A percentile compares a stretch with the other conserved stretches of the same genome.
Conservation (phyloP, 371 early-diverging fungal species). For the Lichtheimia corymbifera region DNA sequence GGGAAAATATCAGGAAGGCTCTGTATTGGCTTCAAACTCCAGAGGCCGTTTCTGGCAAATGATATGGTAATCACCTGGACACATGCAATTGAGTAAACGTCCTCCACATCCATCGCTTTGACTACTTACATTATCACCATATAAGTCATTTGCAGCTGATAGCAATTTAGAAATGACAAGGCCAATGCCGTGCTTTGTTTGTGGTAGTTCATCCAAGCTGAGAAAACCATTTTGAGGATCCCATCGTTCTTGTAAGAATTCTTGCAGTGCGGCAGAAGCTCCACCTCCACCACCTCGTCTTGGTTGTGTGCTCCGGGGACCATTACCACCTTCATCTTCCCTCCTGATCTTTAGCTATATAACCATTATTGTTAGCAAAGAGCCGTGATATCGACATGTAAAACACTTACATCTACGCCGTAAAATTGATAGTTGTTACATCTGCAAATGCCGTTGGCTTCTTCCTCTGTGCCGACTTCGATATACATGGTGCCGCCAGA, state of each 20-base stretch:
- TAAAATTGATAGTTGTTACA: constrained; percentile 5
- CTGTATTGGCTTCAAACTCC: constrained; percentile 40
- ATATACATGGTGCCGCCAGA: constrained; percentile 4
- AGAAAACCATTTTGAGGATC: constrained; percentile 44
- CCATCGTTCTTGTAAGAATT: constrained; percentile 54
- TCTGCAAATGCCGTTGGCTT: not conserved
- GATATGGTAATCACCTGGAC: constrained; percentile 59
- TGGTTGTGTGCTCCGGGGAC: not conserved
- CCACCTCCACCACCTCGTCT: constrained; percentile 3
- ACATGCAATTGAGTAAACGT: not conserved
- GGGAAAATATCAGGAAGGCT: constrained; percentile 51
- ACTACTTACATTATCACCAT: constrained; percentile 43
- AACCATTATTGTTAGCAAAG: not conserved
- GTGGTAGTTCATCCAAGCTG: constrained; percentile 53
- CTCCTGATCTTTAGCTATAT: constrained; percentile 13
- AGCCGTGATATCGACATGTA: not conserved
- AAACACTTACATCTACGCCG: not conserved
- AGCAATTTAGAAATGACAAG: constrained; percentile 47
- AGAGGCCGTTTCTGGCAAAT: constrained; percentile 51
- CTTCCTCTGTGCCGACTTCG: not conserved
- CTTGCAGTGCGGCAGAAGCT: constrained; percentile 22
- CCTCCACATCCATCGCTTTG: not conserved
- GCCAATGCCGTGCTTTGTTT: constrained; percentile 30
- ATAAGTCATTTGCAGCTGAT: constrained; percentile 47
- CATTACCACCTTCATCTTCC: not conserved